Base-by-base conservation (phyloP, 176 grass and related monocot species). In the Raddia guianensis region DNA sequence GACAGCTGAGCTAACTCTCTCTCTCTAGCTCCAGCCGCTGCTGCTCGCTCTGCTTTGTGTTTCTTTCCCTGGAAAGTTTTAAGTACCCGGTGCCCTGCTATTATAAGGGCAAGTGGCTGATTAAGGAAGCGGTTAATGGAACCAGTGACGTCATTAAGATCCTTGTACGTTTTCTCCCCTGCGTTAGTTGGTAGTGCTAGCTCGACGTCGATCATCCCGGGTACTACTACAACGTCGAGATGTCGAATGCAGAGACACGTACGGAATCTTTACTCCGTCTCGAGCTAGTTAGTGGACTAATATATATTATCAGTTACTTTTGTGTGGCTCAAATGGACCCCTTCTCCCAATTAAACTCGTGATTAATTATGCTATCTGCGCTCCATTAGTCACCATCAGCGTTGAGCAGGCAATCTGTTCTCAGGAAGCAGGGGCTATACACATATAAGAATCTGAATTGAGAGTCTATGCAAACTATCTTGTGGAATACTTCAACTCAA, bases 121-220 rank as follows among this genome's bases (percentile, higher is more conserved):
- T 74, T 86, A 74, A 42, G 84, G 69, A n/a, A 60, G 18, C 42
- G 63, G 68, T 80, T 86, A 68, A 58, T 80, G 34, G 61, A 77
- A 62, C 44, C 51, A 19, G 64, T 3, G 0, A 57, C 10, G 0
- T 8, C 10, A 74, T 57, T 74, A 74, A 56, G 51, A 18, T 2
- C 50, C 12, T 11, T 40, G 15, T 18, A 54, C n/a, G n/a, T n/a
- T n/a, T n/a, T 20, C 18, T 73, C 18, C 54, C 32, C 37, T 16
- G 7, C 5, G 9, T 33, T 33, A 16, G 50, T 55, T 55, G 50
- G 16, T 19, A 44, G 3, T 42, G 35, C 15, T 67, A 67, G 40
- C 46, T 70, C 68, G 12, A 70, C 33, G 70, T 54, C 52, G 5
- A 54, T 9, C 7, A 2, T 27, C 27, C 27, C 27, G 27, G 27